These are phyloP conservation scores for Celoporthe dispersa DNA, from an alignment of 2,329 filamentous ascomycete species.

Conservation along the genomic window DNA sequence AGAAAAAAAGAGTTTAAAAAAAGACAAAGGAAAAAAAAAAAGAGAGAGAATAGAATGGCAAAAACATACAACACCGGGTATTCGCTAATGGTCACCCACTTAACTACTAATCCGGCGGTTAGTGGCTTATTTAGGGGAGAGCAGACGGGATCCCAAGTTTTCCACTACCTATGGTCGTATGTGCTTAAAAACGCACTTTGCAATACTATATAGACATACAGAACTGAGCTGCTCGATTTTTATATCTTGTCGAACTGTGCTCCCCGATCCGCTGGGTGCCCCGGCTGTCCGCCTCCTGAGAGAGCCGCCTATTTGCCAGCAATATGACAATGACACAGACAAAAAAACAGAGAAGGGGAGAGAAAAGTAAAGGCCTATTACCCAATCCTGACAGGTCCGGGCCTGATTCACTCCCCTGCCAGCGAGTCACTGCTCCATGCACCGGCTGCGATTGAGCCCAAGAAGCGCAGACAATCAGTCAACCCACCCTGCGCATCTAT, in stretches of 20 bases:
- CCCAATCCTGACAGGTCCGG: not conserved
- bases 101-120: conserved; percentile 8
- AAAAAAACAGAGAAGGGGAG: not conserved
- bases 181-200: not conserved
- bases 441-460: too few species aligned
- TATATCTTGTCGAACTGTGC: too few species aligned
- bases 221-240: too few species aligned
- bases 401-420: not conserved
- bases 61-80: conserved; percentile 11
- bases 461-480: not conserved
- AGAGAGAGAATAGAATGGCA: not conserved
- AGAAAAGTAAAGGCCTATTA: not conserved
- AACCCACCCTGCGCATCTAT: not conserved
- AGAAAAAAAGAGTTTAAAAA: not conserved
- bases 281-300: too few species aligned
- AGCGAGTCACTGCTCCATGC: not conserved
- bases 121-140: conserved; percentile 10
- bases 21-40: not conserved
- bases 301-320: too few species aligned
- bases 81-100: conserved; percentile 10
- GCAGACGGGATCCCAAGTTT: conserved; percentile 5
- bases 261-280: too few species aligned
- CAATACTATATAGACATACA: not conserved
- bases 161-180: conserved; percentile 9
- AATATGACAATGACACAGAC: not conserved